Conservation (phyloP, 768 basidiomycete genomes). For the Mycena venus region DNA sequence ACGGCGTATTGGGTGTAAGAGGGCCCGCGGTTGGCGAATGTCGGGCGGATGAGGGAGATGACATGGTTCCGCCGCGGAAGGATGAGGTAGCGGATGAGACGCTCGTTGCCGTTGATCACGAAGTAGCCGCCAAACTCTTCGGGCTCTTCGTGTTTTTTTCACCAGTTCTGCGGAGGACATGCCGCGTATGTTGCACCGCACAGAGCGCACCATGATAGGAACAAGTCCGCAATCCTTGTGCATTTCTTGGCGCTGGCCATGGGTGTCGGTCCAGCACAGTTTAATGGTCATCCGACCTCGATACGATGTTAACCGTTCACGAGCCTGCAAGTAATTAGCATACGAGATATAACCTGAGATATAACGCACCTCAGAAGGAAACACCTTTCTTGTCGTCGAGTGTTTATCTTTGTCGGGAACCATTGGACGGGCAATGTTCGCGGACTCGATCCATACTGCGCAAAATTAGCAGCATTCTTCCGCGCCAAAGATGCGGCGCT, state of each 20-base stretch:
- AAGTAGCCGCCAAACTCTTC: constrained; percentile 99
- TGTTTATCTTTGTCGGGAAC: constrained; percentile 86
- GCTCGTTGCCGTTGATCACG: constrained; percentile 98
- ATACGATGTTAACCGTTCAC: constrained; percentile 94
- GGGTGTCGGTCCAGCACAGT: constrained; percentile 85
- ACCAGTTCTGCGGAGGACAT: constrained; percentile 92
- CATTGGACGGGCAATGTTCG: constrained; percentile 87
- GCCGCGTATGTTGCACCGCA: constrained; percentile 90
- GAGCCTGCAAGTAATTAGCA: constrained; percentile 68
- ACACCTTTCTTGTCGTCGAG: constrained; percentile 82
- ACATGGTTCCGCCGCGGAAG: constrained; percentile 96
- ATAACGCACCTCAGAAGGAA: constrained; percentile 83
- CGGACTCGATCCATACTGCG: constrained; percentile 93
- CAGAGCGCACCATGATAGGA: constrained; percentile 98
- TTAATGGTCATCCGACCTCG: constrained; percentile 90
- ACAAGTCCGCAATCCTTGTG: constrained; percentile 92
- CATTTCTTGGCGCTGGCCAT: constrained; percentile 75
- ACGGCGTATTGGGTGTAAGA: constrained; percentile 96
- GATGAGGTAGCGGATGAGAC: constrained; percentile 97
- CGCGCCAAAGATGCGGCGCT: constrained; percentile 48
- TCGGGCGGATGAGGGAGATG: constrained; percentile 90
- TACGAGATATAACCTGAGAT: background rate
- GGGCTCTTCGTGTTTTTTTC: constrained; percentile 91
- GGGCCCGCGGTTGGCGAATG: constrained; percentile 92
- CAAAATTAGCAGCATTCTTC: constrained; percentile 25